These are phyloP conservation scores for Calendula officinalis DNA, from an alignment of 129 eudicot species.

Conservation along the genomic window DNA sequence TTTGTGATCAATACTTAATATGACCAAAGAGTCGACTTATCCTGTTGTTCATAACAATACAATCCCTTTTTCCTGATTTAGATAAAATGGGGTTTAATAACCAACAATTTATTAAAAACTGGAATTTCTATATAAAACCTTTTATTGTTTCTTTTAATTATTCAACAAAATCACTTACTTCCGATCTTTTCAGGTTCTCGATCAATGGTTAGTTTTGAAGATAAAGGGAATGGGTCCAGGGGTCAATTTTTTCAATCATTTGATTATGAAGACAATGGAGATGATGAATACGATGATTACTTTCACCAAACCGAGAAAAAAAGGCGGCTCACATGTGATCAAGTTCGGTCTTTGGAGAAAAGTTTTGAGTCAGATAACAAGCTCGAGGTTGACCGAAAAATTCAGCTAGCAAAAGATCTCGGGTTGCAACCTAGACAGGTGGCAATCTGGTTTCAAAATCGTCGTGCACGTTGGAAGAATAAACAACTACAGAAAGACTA, in stretches of 20 bases:
- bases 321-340: conserved; percentile 68
- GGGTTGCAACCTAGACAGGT: conserved; percentile 92
- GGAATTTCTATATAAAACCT: not conserved
- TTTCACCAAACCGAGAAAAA: conserved; percentile 83
- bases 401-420: conserved; percentile 88
- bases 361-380: conserved; percentile 83
- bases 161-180: not conserved
- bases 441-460: conserved; percentile 93
- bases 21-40: not conserved
- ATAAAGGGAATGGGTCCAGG: conserved; percentile 38
- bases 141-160: not conserved
- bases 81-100: not conserved
- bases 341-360: conserved; percentile 81
- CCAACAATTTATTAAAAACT: not conserved
- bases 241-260: conserved; percentile 43
- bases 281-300: conserved; percentile 75
- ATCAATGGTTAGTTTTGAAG: conserved; percentile 78
- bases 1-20: conserved; percentile 13
- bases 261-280: conserved; percentile 60
- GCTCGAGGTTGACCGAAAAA: conserved; percentile 88
- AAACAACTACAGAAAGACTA: conserved; percentile 75
- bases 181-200: conserved; percentile 50
- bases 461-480: conserved; percentile 89
- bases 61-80: not conserved
- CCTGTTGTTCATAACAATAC: not conserved